Evolutionary conservation across 2,329 filamentous ascomycete species (phyloP).

Genomic region (Hysterium pulicare): DNA sequence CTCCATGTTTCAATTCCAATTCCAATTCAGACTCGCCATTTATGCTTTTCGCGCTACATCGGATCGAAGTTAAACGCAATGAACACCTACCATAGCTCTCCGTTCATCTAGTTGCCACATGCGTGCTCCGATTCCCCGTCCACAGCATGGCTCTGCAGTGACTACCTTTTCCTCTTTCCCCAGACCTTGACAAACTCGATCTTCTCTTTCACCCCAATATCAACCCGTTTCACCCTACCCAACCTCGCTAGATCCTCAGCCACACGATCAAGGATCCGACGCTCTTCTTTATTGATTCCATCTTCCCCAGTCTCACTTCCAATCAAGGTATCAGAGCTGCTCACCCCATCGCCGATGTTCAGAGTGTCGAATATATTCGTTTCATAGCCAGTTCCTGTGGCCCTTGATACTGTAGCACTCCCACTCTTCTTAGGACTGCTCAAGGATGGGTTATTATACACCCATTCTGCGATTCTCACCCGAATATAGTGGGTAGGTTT

Average conservation of each 20-base stretch:
- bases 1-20: too few species aligned
- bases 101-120: too few species aligned
- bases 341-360: slow-evolving; percentile 19
- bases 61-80: too few species aligned
- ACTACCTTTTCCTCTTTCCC: slow-evolving; percentile 40
- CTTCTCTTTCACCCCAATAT: slow-evolving; percentile 80
- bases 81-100: too few species aligned
- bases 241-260: slow-evolving; percentile 83
- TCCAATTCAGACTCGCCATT: too few species aligned
- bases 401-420: slow-evolving; percentile 7
- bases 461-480: slow-evolving; percentile 80
- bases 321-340: slow-evolving; percentile 5
- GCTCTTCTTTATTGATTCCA: slow-evolving; percentile 55
- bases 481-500: slow-evolving; percentile 85
- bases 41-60: too few species aligned
- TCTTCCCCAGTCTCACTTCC: slow-evolving; percentile 22
- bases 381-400: slow-evolving; percentile 22
- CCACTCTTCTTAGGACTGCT: slow-evolving; percentile 13
- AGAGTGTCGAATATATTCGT: slow-evolving; percentile 32
- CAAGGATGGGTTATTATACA: slow-evolving; percentile 42
- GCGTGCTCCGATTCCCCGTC: too few species aligned
- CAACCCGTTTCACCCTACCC: slow-evolving; percentile 84
- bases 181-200: slow-evolving; percentile 73
- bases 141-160: neutral
- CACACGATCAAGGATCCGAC: slow-evolving; percentile 70